phyloP scores from a whole-genome alignment of 768 basidiomycete species.

The Leccinum truebloodii region DNA sequence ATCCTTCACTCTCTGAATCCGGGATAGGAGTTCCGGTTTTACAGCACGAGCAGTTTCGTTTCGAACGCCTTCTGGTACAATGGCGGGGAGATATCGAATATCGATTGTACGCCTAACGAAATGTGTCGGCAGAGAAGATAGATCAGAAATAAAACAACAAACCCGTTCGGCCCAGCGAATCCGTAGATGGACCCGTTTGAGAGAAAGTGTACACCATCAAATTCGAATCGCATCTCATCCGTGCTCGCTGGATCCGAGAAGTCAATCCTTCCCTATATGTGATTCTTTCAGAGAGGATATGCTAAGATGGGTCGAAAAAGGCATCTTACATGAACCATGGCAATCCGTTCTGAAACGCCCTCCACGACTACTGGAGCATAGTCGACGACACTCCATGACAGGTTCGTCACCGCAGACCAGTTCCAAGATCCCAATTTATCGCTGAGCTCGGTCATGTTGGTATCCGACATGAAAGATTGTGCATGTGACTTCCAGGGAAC shows the following conservation, averaged over 20 bases:
- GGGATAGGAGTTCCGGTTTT: constrained; percentile 56
- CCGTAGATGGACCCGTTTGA: constrained; percentile 77
- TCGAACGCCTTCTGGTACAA: constrained; percentile 55
- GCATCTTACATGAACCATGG: constrained; percentile 63
- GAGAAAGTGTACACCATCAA: constrained; percentile 77
- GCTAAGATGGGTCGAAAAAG: constrained; percentile 6
- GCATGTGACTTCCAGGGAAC: constrained; percentile 54
- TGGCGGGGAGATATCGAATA: constrained; percentile 61
- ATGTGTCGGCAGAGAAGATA: constrained; percentile 5
- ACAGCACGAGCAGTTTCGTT: constrained; percentile 63
- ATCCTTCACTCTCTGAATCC: constrained; percentile 59
- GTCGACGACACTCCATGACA: constrained; percentile 68
- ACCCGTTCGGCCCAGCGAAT: constrained; percentile 67
- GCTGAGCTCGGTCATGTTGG: constrained; percentile 51
- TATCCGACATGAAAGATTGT: constrained; percentile 47
- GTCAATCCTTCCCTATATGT: constrained; percentile 66
- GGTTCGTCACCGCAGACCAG: constrained; percentile 63
- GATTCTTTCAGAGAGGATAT: constrained; percentile 2
- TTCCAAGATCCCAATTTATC: constrained; percentile 62
- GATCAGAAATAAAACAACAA: not conserved
- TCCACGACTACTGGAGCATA: constrained; percentile 42
- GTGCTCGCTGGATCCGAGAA: constrained; percentile 51
- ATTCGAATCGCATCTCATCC: constrained; percentile 66
- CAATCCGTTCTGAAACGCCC: constrained; percentile 47
- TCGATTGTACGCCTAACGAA: constrained; percentile 54